Evolutionary conservation across 805 yeast species (phyloP), one percentile per base, ranked within the genome.

Genomic region (Metschnikowia orientalis): DNA sequence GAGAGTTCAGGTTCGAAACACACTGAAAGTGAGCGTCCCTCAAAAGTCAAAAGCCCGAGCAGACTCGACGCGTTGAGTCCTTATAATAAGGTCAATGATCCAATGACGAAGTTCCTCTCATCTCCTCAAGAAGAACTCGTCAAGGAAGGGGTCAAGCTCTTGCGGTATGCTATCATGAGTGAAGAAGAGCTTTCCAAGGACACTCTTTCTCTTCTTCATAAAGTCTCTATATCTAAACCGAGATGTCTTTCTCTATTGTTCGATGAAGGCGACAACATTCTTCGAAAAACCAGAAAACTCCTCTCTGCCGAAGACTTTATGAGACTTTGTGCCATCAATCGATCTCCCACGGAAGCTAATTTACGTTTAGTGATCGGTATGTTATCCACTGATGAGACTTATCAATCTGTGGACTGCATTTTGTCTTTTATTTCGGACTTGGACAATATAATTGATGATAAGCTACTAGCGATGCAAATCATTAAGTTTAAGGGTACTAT

Each of bases 141-240:
- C 6, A 37, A 33, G 1, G 70, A 66, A 40, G 73, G 71, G 4
- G 45, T 67, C 4, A 50, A 51, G 24, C 42, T 65, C 16, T 48
- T 67, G 25, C 59, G 58, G 26, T 60, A 54, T 41, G 69, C 72
- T 1, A 51, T 67, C 4, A 45, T 59, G 30, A 59, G 56, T 2
- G 56, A 55, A 13, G 72, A 67, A 30, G 58, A 53, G 8, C 35
- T 63, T 16, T 47, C 67, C 1, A 13, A 32, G 1, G 56, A 53
- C 23, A 38, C 59, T 2, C 41, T 39, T 16, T 36, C 31, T 0
- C 41, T 52, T n/a, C 35, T 66, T 10, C 47, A 42, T 15, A 47
- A 40, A 11, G 50, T 61, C 9, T 58, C 69, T 2, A 40, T 57
- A 3, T 29, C 50, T 8, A 48, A 61, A 21, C 66, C 69, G 1